Conservation (phyloP, 2,329 filamentous ascomycete genomes). For the Aureobasidium sp. region DNA sequence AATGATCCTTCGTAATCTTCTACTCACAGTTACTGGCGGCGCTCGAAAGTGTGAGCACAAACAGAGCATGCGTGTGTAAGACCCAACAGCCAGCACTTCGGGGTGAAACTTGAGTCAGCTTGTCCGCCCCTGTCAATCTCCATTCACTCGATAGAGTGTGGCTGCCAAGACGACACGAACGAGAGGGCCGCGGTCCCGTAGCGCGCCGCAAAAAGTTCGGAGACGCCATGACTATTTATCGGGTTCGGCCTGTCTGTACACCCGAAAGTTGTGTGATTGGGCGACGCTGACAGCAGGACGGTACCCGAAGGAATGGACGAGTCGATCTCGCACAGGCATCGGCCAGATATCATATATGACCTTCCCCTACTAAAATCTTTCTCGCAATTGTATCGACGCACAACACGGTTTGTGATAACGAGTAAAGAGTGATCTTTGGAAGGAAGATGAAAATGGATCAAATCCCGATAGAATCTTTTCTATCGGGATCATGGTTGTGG, state of each 20-base stretch:
- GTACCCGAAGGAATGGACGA: conserved; percentile 13
- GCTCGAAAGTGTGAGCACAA: background rate
- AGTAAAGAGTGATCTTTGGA: too few relatives aligned
- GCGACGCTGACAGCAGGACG: background rate
- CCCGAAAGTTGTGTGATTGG: conserved; percentile 5
- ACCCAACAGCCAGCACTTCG: conserved; percentile 7
- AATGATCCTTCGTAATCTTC: background rate
- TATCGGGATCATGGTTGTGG: too few relatives aligned
- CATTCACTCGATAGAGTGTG: conserved; percentile 6
- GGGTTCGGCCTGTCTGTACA: conserved; percentile 2
- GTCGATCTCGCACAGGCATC: conserved; percentile 10
- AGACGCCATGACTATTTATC: background rate
- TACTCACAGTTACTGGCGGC: background rate
- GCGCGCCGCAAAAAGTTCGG: conserved; percentile 11
- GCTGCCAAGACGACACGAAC: conserved; percentile 10
- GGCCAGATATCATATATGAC: background rate
- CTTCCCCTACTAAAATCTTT: background rate
- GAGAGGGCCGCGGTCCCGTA: conserved; percentile 12
- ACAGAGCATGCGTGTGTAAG: background rate
- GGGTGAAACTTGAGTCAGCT: conserved; percentile 5
- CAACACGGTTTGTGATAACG: background rate
- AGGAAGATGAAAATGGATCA: background rate
- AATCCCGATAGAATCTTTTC: background rate
- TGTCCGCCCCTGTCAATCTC: conserved; percentile 5
- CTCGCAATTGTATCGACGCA: background rate